Evolutionary conservation across 768 basidiomycete genomes (phyloP).

Genomic region (Sistotremastrum suecicum): DNA sequence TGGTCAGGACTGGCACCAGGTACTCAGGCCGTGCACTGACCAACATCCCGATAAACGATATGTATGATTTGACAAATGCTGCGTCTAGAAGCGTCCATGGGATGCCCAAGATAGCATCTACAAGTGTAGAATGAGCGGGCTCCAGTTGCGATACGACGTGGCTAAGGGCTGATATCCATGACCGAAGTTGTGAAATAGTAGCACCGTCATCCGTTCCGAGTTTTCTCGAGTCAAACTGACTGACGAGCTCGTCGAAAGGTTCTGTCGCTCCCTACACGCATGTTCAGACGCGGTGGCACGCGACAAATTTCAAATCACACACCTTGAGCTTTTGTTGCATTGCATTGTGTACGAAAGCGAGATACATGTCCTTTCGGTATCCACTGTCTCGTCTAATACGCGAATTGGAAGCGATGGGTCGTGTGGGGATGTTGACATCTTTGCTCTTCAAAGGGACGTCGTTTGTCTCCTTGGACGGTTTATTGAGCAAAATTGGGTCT

Average conservation of each 20-base stretch:
- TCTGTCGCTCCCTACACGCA: conserved; percentile 48
- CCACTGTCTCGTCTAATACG: conserved; percentile 65
- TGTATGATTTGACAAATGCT: conserved; percentile 75
- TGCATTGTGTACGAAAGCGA: conserved; percentile 71
- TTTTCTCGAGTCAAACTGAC: conserved; percentile 59
- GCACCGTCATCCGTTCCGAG: conserved; percentile 16
- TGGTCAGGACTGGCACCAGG: conserved; percentile 67
- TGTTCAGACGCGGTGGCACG: conserved; percentile 7
- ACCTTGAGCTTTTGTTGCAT: conserved; percentile 61
- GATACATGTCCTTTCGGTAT: conserved; percentile 69
- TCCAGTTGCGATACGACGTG: conserved; percentile 89
- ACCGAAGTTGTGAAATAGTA: conserved; percentile 42
- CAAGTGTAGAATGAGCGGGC: conserved; percentile 60
- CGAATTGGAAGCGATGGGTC: conserved; percentile 70
- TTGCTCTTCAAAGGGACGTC: conserved; percentile 8
- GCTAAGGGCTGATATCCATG: conserved; percentile 77
- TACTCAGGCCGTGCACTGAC: conserved; percentile 88
- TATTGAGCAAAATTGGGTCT: conserved; percentile 27
- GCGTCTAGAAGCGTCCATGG: conserved; percentile 91
- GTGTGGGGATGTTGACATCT: conserved; percentile 12
- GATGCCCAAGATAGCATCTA: conserved; percentile 74
- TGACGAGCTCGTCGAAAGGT: conserved; percentile 78
- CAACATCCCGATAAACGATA: conserved; percentile 80
- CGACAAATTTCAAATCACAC: conserved; percentile 15
- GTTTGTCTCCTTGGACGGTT: conserved; percentile 26